Conservation (phyloP, 164 flowering plant species). For the Chimonanthus praecox region DNA sequence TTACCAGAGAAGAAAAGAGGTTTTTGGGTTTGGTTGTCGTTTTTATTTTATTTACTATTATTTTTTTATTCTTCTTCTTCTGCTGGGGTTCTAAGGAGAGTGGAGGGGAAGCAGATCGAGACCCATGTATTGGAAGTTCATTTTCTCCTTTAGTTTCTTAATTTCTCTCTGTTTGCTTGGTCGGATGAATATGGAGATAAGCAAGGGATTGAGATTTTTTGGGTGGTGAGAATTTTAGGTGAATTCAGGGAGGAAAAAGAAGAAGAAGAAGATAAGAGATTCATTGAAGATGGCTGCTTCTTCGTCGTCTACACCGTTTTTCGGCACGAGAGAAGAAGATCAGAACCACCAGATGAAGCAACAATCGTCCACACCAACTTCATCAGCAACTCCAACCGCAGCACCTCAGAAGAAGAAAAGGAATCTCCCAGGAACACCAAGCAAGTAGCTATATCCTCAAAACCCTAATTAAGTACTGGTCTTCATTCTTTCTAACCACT, state of each 20-base stretch:
- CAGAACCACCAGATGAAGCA: slow-evolving; percentile 39
- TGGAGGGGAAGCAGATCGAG: background rate
- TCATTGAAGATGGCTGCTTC: slow-evolving; percentile 31
- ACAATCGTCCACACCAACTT: slow-evolving; percentile 27
- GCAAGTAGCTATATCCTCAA: slow-evolving; percentile 42
- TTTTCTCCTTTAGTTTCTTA: slow-evolving; percentile 11
- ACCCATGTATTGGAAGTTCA: background rate
- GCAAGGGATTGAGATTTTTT: slow-evolving; percentile 16
- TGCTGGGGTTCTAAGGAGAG: background rate
- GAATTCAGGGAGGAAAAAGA: background rate
- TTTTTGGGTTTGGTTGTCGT: slow-evolving; percentile 2
- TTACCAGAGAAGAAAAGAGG: slow-evolving; percentile 7
- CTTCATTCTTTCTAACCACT: background rate
- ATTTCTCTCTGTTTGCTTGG: background rate
- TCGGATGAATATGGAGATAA: background rate
- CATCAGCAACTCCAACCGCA: slow-evolving; percentile 35
- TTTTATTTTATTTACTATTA: background rate
- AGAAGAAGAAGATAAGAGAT: background rate
- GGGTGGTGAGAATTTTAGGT: slow-evolving; percentile 9
- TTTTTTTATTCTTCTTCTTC: slow-evolving; percentile 12
- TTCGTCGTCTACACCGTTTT: slow-evolving; percentile 34
- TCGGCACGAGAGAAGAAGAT: slow-evolving; percentile 43
- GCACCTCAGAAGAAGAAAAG: slow-evolving; percentile 56
- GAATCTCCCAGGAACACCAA: slow-evolving; percentile 76
- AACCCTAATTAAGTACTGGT: background rate